phyloP scores from a whole-genome alignment of 768 basidiomycete species.

The Auriscalpium orientale region DNA sequence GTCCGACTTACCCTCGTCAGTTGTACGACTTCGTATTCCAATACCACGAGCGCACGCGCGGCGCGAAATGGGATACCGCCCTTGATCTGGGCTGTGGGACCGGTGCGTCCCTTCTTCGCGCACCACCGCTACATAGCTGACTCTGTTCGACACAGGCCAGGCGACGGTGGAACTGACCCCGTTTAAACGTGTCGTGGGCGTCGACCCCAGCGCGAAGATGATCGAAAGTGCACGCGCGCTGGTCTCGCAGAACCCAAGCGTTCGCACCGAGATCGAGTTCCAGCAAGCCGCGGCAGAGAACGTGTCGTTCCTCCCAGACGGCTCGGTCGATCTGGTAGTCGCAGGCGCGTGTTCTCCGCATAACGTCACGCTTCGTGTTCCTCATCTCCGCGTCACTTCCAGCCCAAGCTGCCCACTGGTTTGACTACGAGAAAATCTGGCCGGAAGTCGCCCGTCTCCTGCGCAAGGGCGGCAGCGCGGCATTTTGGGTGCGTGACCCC shows the following conservation, averaged over 20 bases:
- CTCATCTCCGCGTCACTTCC: not conserved
- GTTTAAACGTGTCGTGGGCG: constrained; percentile 56
- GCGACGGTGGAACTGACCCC: constrained; percentile 50
- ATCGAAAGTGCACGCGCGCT: constrained; percentile 29
- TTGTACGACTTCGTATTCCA: constrained; percentile 57
- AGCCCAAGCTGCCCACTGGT: constrained; percentile 84
- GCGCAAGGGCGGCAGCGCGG: constrained; percentile 54
- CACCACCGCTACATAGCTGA: not conserved
- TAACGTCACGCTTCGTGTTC: not conserved
- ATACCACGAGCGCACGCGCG: constrained; percentile 39
- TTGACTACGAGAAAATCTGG: constrained; percentile 68
- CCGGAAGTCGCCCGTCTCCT: constrained; percentile 56
- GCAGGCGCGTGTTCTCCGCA: constrained; percentile 40
- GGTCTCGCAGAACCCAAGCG: constrained; percentile 38
- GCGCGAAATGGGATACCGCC: constrained; percentile 44
- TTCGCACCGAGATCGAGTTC: constrained; percentile 25
- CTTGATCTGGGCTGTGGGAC: constrained; percentile 82
- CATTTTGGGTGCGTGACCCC: constrained; percentile 55
- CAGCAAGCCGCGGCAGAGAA: constrained; percentile 45
- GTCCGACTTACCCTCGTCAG: constrained; percentile 66
- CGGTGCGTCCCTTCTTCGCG: constrained; percentile 32
- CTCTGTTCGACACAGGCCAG: constrained; percentile 41
- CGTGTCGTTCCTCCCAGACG: constrained; percentile 38
- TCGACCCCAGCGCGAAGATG: constrained; percentile 77
- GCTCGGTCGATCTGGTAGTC: constrained; percentile 57